These are phyloP conservation scores for Aspergillus saccharolyticus DNA, from an alignment of 495 filamentous ascomycete genomes.

Conservation along the genomic window DNA sequence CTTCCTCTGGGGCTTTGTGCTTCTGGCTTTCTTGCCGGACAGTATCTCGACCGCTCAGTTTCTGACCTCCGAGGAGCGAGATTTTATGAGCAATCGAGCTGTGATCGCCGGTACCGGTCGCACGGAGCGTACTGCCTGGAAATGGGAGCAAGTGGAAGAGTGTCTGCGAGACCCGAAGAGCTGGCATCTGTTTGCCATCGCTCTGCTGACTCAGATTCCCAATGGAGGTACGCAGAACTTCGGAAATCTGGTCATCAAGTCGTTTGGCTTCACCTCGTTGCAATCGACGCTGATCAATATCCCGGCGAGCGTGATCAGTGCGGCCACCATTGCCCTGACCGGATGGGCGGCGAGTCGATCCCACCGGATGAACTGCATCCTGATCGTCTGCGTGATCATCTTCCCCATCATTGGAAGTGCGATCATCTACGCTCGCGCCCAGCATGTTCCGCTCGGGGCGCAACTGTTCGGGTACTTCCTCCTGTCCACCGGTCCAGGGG, in stretches of 20 bases:
- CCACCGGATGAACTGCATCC: conserved; percentile 27
- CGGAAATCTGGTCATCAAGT: conserved; percentile 38
- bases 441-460: conserved; percentile 44
- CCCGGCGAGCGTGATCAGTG: conserved; percentile 39
- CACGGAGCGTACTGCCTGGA: conserved; percentile 53
- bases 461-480: conserved; percentile 57
- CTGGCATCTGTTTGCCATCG: conserved; percentile 57
- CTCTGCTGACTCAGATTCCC: conserved; percentile 45
- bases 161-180: conserved; percentile 53
- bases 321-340: conserved; percentile 28
- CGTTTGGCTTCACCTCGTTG: conserved; percentile 39
- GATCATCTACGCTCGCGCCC: conserved; percentile 52
- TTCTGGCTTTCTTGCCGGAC: conserved; percentile 53
- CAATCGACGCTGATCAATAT: conserved; percentile 41
- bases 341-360: conserved; percentile 36
- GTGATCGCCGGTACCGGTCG: conserved; percentile 38
- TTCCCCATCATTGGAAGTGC: conserved; percentile 50
- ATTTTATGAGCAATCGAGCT: conserved; percentile 47
- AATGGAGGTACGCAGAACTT: conserved; percentile 46
- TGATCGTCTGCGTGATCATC: conserved; percentile 26
- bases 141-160: conserved; percentile 48
- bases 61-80: conserved; percentile 50
- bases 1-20: conserved; percentile 50
- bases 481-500: conserved; percentile 47
- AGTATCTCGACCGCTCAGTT: conserved; percentile 57